These are phyloP conservation scores for Sugiyamaella smithiae DNA, from an alignment of 805 yeast genomes.

Conservation along the genomic window DNA sequence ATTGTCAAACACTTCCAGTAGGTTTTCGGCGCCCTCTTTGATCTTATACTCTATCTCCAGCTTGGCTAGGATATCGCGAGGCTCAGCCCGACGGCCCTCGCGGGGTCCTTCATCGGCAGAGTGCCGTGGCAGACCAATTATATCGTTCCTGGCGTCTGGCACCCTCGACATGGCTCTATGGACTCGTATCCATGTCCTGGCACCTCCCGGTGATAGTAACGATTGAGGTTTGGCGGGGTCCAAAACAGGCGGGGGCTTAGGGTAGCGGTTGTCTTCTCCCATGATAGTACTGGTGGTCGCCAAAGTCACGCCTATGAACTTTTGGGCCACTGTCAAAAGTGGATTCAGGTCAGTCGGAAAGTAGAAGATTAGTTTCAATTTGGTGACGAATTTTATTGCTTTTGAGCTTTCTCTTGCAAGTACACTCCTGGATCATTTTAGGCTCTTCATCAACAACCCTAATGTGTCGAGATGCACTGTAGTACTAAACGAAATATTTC, in stretches of 20 bases:
- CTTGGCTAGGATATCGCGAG: conserved; percentile 29
- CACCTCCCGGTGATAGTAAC: not conserved
- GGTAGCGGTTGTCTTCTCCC: not conserved
- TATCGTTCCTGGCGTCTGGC: conserved; percentile 16
- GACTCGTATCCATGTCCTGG: not conserved
- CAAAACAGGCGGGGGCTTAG: not conserved
- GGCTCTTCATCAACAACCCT: too few relatives aligned
- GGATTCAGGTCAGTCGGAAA: too few relatives aligned
- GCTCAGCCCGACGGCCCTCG: conserved; percentile 13
- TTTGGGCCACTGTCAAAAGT: too few relatives aligned
- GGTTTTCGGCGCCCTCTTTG: conserved; percentile 37
- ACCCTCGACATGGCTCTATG: conserved; percentile 8
- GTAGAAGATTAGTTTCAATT: too few relatives aligned
- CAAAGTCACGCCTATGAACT: too few relatives aligned
- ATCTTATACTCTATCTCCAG: conserved; percentile 37
- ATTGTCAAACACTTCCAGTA: conserved; percentile 32
- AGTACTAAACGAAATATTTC: too few relatives aligned
- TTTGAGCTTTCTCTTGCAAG: too few relatives aligned
- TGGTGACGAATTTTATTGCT: too few relatives aligned
- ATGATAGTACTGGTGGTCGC: too few relatives aligned
- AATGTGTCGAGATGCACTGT: too few relatives aligned
- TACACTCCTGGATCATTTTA: too few relatives aligned
- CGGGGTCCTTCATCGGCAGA: conserved; percentile 11
- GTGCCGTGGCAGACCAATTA: conserved; percentile 19
- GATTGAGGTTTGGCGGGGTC: not conserved